Percentiles rank a stretch among this genome's conserved stretches.
phyloP scores from a whole-genome alignment of 2,329 filamentous ascomycete species.

The Pestalotiopsis sp. region DNA sequence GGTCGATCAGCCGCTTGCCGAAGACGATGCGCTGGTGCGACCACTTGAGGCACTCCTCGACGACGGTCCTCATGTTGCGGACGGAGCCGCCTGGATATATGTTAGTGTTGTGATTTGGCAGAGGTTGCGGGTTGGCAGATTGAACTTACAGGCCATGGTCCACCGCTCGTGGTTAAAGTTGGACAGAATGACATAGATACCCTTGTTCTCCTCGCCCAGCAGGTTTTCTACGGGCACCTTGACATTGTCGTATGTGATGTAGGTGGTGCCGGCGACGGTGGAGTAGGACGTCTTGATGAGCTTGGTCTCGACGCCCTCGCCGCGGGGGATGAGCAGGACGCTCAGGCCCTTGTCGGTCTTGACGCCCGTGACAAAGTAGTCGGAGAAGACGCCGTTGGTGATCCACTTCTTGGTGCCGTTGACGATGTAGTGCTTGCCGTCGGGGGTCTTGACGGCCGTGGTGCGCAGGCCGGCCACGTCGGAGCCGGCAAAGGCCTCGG shows the following conservation, averaged over 20 bases:
- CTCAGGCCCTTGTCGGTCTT: slow-evolving; percentile 79
- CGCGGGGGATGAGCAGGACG: slow-evolving; percentile 74
- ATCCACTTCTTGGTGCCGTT: slow-evolving; percentile 86
- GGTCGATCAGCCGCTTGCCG: slow-evolving; percentile 78
- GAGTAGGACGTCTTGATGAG: slow-evolving; percentile 83
- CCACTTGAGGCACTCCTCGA: slow-evolving; percentile 86
- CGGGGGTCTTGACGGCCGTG: slow-evolving; percentile 74
- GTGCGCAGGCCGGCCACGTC: slow-evolving; percentile 82
- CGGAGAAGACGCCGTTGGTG: slow-evolving; percentile 77
- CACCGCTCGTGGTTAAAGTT: slow-evolving; percentile 91
- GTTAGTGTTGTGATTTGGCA: background rate
- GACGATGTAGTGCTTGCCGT: slow-evolving; percentile 73
- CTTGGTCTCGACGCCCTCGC: slow-evolving; percentile 76
- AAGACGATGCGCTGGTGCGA: slow-evolving; percentile 85
- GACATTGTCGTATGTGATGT: slow-evolving; percentile 82
- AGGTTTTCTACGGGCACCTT: slow-evolving; percentile 81
- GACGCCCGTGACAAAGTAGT: slow-evolving; percentile 84
- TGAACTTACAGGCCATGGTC: slow-evolving; percentile 66
- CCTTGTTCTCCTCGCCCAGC: slow-evolving; percentile 82
- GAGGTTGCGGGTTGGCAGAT: background rate
- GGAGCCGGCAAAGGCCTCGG: slow-evolving; percentile 83
- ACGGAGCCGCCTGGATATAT: slow-evolving; percentile 28
- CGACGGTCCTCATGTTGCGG: slow-evolving; percentile 34
- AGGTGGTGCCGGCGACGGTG: slow-evolving; percentile 75
- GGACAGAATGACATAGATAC: slow-evolving; percentile 79